These are phyloP conservation scores for Apophysomyces elegans DNA, from an alignment of 371 early-diverging fungal species.

Conservation along the genomic window DNA sequence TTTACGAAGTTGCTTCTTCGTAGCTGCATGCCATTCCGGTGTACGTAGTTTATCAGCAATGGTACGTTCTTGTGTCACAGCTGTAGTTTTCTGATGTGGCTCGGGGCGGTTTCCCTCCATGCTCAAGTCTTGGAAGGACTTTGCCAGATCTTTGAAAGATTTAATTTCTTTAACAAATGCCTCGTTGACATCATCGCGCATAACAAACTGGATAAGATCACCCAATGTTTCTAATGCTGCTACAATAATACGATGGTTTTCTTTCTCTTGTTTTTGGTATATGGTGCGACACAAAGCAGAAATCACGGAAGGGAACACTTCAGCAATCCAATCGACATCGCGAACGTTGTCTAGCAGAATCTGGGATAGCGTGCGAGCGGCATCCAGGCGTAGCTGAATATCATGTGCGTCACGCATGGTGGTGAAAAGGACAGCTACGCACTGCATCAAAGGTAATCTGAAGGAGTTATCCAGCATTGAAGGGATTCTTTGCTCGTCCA, in stretches of 20 bases:
- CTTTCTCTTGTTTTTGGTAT: conserved; percentile 47
- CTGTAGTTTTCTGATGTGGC: background rate
- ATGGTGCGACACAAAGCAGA: conserved; percentile 47
- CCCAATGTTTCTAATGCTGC: conserved; percentile 40
- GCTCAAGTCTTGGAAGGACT: background rate
- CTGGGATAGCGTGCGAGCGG: conserved; percentile 36
- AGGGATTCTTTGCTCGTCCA: background rate
- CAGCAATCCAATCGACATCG: conserved; percentile 38
- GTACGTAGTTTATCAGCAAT: background rate
- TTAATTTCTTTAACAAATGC: conserved; percentile 22
- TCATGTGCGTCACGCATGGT: conserved; percentile 23
- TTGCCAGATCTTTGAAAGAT: conserved; percentile 31
- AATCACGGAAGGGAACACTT: conserved; percentile 47
- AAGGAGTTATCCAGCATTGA: background rate
- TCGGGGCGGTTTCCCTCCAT: background rate
- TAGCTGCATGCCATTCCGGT: conserved; percentile 35
- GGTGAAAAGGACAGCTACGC: conserved; percentile 11
- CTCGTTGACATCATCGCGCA: conserved; percentile 40
- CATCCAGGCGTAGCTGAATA: conserved; percentile 41
- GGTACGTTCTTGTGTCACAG: background rate
- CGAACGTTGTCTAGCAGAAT: conserved; percentile 36
- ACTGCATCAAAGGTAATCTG: conserved; percentile 1
- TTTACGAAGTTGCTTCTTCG: conserved; percentile 27
- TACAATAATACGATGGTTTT: conserved; percentile 51
- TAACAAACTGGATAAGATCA: conserved; percentile 36